These are phyloP conservation scores for Combretum micranthum DNA, from an alignment of 345 rosid species.

Conservation along the genomic window DNA sequence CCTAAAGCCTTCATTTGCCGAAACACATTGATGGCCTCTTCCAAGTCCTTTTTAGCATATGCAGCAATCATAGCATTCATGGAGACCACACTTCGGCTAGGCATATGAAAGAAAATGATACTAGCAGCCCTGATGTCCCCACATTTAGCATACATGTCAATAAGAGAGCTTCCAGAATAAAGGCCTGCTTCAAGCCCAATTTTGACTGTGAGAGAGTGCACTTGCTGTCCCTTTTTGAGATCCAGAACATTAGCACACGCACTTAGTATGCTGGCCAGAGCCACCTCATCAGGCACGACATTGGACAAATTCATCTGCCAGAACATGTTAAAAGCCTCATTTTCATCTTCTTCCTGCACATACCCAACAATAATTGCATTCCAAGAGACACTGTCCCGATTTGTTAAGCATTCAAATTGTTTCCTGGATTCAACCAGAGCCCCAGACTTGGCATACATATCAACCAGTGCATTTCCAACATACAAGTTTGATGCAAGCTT, in stretches of 20 bases:
- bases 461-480: constrained; percentile 84
- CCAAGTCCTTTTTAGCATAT: constrained; percentile 45
- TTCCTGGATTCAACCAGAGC: constrained; percentile 58
- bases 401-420: constrained; percentile 54
- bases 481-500: constrained; percentile 48
- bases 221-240: constrained; percentile 52
- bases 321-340: constrained; percentile 68
- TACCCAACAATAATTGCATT: constrained; percentile 89
- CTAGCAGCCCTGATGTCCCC: constrained; percentile 40
- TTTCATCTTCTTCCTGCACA: constrained; percentile 63
- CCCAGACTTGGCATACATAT: constrained; percentile 91
- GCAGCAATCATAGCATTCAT: constrained; percentile 85
- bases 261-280: constrained; percentile 68
- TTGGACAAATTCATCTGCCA: constrained; percentile 42
- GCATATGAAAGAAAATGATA: constrained; percentile 44
- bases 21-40: constrained; percentile 48
- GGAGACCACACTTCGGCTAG: constrained; percentile 57
- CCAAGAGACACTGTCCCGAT: constrained; percentile 71
- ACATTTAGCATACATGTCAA: constrained; percentile 84
- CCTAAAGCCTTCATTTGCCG: constrained; percentile 52
- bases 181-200: constrained; percentile 63
- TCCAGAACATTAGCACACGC: constrained; percentile 67
- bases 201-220: constrained; percentile 66
- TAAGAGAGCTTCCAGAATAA: constrained; percentile 78
- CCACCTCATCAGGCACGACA: constrained; percentile 67